Conservation (phyloP, 345 rosid species). For the Salix dunnii region DNA sequence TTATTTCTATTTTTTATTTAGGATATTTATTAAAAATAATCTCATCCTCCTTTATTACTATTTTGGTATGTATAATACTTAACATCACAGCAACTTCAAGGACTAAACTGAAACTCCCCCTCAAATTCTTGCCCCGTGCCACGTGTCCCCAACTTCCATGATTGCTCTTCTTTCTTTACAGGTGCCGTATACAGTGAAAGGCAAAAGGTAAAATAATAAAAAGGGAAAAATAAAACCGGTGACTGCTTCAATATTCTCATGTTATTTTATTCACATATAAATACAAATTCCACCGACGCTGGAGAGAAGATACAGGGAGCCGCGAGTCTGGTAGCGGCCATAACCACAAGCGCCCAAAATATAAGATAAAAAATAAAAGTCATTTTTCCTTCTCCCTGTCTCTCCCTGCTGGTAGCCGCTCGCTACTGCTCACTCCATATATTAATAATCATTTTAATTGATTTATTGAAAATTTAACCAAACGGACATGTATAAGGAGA, state of each 20-base stretch:
- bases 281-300: conserved; percentile 17
- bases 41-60: no score
- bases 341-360: background rate
- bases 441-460: no score
- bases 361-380: background rate
- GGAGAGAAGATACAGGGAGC: background rate
- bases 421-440: background rate
- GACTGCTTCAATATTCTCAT: no score
- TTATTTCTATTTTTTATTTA: no score
- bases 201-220: background rate
- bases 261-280: background rate
- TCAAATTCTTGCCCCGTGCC: background rate
- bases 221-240: background rate
- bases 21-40: no score
- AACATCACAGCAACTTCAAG: background rate
- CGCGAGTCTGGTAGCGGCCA: conserved; percentile 9
- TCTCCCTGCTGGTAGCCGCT: background rate
- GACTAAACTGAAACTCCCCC: background rate
- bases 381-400: background rate
- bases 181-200: background rate
- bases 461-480: background rate
- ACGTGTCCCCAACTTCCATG: background rate
- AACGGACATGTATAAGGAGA: conserved; percentile 22
- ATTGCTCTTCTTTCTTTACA: background rate
- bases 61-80: no score